phyloP scores from a whole-genome alignment of 2,329 filamentous ascomycete species.

The Macrophomina tecta region DNA sequence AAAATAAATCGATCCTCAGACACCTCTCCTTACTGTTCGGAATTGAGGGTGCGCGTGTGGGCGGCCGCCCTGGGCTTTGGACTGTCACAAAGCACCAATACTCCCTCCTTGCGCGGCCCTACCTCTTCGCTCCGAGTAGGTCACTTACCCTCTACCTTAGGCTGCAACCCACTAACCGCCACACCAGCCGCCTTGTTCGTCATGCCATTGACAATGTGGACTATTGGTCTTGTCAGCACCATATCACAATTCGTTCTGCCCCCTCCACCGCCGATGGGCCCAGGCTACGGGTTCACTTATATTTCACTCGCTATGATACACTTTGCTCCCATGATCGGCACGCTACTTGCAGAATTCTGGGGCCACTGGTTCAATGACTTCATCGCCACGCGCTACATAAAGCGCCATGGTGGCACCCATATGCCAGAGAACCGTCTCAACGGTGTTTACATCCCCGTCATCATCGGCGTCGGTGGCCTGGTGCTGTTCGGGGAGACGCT shows the following conservation, averaged over 20 bases:
- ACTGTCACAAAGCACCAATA: constrained; percentile 20
- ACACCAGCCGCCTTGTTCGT: constrained; percentile 30
- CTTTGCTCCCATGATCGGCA: constrained; percentile 45
- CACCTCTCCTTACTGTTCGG: constrained; percentile 25
- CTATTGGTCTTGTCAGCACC: constrained; percentile 37
- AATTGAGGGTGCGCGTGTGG: constrained; percentile 15
- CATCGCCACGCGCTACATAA: constrained; percentile 40
- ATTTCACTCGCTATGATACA: constrained; percentile 40
- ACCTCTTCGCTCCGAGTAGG: constrained; percentile 34
- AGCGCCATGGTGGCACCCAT: constrained; percentile 38
- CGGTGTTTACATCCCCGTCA: constrained; percentile 40
- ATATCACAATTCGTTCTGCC: constrained; percentile 35
- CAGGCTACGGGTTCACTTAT: constrained; percentile 28
- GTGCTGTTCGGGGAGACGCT: constrained; percentile 43
- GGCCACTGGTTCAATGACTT: constrained; percentile 48
- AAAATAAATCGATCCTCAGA: not conserved
- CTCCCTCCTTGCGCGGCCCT: constrained; percentile 31
- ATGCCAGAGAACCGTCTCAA: constrained; percentile 42
- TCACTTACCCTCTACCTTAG: too few relatives aligned
- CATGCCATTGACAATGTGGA: constrained; percentile 37
- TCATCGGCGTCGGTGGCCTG: constrained; percentile 41
- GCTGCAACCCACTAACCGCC: too few relatives aligned
- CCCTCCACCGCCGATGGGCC: constrained; percentile 29
- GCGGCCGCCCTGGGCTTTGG: constrained; percentile 20
- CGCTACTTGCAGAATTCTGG: constrained; percentile 40